These are phyloP conservation scores for Malassezia slooffiae DNA, from an alignment of 1,284 basidiomycete species.

Conservation along the genomic window DNA sequence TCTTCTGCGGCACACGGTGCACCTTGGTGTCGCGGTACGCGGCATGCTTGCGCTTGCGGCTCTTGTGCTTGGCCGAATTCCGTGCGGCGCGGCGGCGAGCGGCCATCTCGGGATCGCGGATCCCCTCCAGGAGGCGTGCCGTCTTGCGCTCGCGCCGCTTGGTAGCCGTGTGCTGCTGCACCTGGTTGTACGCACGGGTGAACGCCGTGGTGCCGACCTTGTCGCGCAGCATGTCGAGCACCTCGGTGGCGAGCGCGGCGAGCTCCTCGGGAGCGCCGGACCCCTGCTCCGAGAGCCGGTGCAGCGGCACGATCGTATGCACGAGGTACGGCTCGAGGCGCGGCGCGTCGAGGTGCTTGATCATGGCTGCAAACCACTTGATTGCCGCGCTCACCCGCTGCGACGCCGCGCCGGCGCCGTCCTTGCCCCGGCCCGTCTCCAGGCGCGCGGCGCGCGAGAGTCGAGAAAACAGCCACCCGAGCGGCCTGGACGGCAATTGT, in stretches of 20 bases:
- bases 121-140: slow-evolving; percentile 51
- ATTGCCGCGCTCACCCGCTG: slow-evolving; percentile 6
- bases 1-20: too few relatives aligned
- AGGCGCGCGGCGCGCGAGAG: slow-evolving; percentile 69
- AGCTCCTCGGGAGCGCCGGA: slow-evolving; percentile 60
- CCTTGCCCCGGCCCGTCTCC: slow-evolving; percentile 20
- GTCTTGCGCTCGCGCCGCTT: slow-evolving; percentile 65
- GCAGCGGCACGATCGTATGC: slow-evolving; percentile 73
- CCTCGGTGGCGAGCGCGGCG: slow-evolving; percentile 67
- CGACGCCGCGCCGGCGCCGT: slow-evolving; percentile 32
- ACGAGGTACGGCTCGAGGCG: slow-evolving; percentile 61
- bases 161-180: slow-evolving; percentile 61
- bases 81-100: slow-evolving; percentile 18
- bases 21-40: slow-evolving; percentile 5
- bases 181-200: slow-evolving; percentile 63
- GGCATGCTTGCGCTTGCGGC: slow-evolving; percentile 24
- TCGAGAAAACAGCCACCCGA: slow-evolving; percentile 87
- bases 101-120: slow-evolving; percentile 31
- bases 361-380: slow-evolving; percentile 79
- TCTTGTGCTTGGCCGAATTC: slow-evolving; percentile 24
- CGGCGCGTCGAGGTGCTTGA: slow-evolving; percentile 57
- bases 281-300: slow-evolving; percentile 66
- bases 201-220: slow-evolving; percentile 77
- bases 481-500: too few relatives aligned
- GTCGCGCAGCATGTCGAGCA: slow-evolving; percentile 73